Conservation (phyloP, 495 filamentous ascomycete species). For the Cercophora newfieldiana region DNA sequence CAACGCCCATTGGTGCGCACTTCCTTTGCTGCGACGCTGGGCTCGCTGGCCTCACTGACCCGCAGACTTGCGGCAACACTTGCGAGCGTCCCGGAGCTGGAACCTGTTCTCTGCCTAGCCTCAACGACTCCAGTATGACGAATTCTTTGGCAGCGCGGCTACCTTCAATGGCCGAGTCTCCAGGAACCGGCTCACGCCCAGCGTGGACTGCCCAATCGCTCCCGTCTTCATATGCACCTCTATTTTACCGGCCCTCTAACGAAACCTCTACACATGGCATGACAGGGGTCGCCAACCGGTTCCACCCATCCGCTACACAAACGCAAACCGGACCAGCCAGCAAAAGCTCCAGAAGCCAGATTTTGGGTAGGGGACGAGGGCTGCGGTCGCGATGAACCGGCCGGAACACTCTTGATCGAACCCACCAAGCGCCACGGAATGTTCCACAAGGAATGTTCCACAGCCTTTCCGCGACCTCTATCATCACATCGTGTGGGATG, state of each 20-base stretch:
- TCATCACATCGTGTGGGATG: slow-evolving; percentile 10
- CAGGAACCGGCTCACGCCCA: slow-evolving; percentile 21
- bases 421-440: not conserved
- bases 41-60: not conserved
- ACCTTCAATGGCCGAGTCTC: not conserved
- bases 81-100: slow-evolving; percentile 6
- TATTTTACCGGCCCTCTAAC: slow-evolving; percentile 37
- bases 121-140: not conserved
- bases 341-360: not conserved
- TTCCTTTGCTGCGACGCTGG: not conserved
- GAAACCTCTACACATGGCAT: slow-evolving; percentile 33
- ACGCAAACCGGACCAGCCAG: not conserved
- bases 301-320: not conserved
- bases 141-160: not conserved
- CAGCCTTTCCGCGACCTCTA: not conserved
- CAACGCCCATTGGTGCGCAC: slow-evolving; percentile 5
- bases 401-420: not conserved
- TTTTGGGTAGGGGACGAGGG: not conserved
- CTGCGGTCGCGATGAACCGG: not conserved
- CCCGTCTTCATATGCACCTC: slow-evolving; percentile 17
- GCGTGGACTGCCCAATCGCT: slow-evolving; percentile 12
- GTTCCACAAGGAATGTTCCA: slow-evolving; percentile 3
- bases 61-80: not conserved
- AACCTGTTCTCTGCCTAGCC: not conserved
- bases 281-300: slow-evolving; percentile 23